Evolutionary conservation across 768 basidiomycete species (phyloP).

Genomic region (Serpula lacrymans): DNA sequence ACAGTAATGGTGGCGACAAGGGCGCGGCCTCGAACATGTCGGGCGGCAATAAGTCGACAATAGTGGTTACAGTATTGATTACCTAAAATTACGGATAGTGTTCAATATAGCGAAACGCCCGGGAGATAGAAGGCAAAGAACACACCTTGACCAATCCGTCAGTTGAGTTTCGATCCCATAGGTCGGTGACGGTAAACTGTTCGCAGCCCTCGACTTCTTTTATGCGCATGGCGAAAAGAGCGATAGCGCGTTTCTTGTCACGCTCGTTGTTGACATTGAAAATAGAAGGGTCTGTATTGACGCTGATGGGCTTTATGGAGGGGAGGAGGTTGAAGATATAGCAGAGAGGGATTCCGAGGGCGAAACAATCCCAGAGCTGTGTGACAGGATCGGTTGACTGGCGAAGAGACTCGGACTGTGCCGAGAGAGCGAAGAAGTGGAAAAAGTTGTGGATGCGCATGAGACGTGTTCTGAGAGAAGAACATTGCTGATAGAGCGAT

Average conservation of each 20-base stretch:
- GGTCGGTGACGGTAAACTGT: constrained; percentile 86
- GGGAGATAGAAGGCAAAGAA: constrained; percentile 9
- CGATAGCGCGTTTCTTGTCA: constrained; percentile 86
- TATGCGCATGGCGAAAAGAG: constrained; percentile 88
- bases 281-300: constrained; percentile 62
- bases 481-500: constrained; percentile 92
- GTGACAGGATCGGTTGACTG: constrained; percentile 90
- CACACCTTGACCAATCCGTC: constrained; percentile 93
- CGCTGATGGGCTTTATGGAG: constrained; percentile 39
- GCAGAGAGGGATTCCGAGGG: constrained; percentile 89
- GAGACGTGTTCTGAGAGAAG: constrained; percentile 70
- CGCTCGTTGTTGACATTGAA: constrained; percentile 75
- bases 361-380: constrained; percentile 92
- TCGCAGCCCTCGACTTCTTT: constrained; percentile 67
- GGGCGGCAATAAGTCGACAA: constrained; percentile 72
- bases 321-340: constrained; percentile 94
- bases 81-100: constrained; percentile 48
- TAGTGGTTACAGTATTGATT: constrained; percentile 81
- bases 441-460: constrained; percentile 74
- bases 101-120: too few species aligned
- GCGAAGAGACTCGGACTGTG: constrained; percentile 53
- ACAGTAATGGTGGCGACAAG: constrained; percentile 53
- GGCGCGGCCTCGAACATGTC: constrained; percentile 64
- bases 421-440: constrained; percentile 63
- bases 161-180: constrained; percentile 87